Conservation (phyloP, 139 green algal genomes). For the Chlamydomonas sp. region DNA sequence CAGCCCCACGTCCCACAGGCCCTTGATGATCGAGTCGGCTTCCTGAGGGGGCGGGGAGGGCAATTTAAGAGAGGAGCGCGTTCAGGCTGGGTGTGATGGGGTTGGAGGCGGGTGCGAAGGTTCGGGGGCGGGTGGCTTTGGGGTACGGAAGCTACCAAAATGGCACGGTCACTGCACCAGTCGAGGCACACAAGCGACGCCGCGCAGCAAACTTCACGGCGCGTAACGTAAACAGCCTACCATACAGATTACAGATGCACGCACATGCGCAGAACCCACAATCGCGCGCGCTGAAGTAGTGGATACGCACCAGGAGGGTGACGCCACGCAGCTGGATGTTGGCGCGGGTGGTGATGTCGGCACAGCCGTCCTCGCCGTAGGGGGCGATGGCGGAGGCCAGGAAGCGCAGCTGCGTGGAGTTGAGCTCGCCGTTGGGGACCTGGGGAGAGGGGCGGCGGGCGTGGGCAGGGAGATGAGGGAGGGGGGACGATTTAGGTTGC, state of each 20-base stretch:
- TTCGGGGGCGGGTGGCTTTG: too few species aligned
- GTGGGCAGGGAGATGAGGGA: background rate
- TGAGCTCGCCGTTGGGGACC: slow-evolving; percentile 92
- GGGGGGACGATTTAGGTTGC: background rate
- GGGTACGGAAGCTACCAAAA: too few species aligned
- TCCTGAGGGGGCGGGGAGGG: background rate
- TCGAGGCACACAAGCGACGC: too few species aligned
- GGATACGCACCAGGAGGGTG: slow-evolving; percentile 54
- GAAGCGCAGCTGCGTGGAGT: slow-evolving; percentile 77
- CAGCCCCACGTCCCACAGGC: slow-evolving; percentile 75
- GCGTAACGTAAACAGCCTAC: too few species aligned
- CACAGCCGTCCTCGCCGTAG: slow-evolving; percentile 91
- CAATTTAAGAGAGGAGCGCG: background rate
- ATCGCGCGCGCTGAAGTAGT: slow-evolving; percentile 21
- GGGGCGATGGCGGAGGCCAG: slow-evolving; percentile 72
- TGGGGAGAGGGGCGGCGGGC: slow-evolving; percentile 33
- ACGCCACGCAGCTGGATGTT: slow-evolving; percentile 97
- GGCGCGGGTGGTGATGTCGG: slow-evolving; percentile 97
- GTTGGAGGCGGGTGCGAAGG: too few species aligned
- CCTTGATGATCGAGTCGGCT: slow-evolving; percentile 62
- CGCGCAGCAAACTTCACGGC: too few species aligned
- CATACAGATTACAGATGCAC: too few species aligned
- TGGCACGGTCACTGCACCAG: too few species aligned
- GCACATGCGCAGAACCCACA: background rate
- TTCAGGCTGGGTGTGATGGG: too few species aligned